Base-by-base conservation (phyloP, 805 yeast genomes). In the Candida caryicola region DNA sequence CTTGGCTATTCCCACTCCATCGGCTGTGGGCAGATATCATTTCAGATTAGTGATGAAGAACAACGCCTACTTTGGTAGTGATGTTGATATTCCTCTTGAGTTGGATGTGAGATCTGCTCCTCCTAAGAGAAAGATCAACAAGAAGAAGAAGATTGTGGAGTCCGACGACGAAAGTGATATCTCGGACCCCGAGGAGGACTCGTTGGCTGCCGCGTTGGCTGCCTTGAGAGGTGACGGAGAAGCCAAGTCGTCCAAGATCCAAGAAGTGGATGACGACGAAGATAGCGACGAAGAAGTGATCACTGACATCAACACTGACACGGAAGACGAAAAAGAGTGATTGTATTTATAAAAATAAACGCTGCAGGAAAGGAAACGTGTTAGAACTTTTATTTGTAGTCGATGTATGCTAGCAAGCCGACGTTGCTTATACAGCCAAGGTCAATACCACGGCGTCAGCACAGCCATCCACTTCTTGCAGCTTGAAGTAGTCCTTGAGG, bases 1-100 rank as follows among this genome's bases (percentile, higher is more conserved):
- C 49, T 59, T 90, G 34, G 62, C 82, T 5, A 72, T 79, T 34
- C 89, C 95, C 31, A 79, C 95, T 12, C 97, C 98, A n/a, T 74
- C 73, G 14, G 73, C 73, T 39, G 65, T 66, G 13, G 95, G 95
- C 30, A 68, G 64, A 29, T 77, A 65, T 54, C 81, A 77, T 47
- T 86, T 86, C 70, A 76, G 89, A 63, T 67, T 90, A 13, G 64
- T 81, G 17, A 60, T 91, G 54, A 79, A 80, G 54, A 82, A 85
- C 39, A 74, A 85, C 37, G 80, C 85, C 31, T 90, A 87, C 59
- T 87, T 86, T 58, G 95, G 96, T 4, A 64, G 77, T 14, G 97
- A 91, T 57, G 58, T 87, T 17, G 87, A 82, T 47, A 74, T 82
- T 44, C 83, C 90, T 7, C 62, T 87, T 33, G 65, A 66, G 17